Conservation (phyloP, 2,329 filamentous ascomycete species). For the Thielaviopsis cerberus region DNA sequence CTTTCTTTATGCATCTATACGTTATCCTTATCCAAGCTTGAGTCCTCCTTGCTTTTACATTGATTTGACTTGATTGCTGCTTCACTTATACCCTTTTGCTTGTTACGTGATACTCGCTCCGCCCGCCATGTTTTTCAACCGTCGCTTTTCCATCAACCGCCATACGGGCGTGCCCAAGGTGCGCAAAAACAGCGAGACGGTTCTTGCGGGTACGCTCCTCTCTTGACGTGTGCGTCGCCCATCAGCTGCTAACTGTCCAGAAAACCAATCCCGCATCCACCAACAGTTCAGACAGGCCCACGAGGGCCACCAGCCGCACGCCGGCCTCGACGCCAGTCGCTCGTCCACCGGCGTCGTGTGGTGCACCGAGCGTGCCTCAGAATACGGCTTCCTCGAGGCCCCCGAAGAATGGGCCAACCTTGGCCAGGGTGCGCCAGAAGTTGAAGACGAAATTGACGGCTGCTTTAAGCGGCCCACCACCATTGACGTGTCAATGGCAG, state of each 20-base stretch:
- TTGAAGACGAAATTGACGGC: conserved; percentile 78
- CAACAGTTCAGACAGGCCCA: conserved; percentile 77
- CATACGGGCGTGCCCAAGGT: conserved; percentile 41
- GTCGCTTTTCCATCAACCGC: conserved; percentile 47
- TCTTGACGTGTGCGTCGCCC: neutral
- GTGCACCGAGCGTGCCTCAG: conserved; percentile 71
- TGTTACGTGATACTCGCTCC: too few relatives aligned
- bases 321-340: conserved; percentile 71
- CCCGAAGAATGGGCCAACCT: conserved; percentile 79
- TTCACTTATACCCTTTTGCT: neutral
- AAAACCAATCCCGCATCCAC: conserved; percentile 68
- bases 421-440: conserved; percentile 83
- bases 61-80: neutral
- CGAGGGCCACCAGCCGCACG: conserved; percentile 77
- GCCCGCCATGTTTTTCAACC: conserved; percentile 34
- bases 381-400: conserved; percentile 73
- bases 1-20: neutral
- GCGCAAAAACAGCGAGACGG: conserved; percentile 13
- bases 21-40: neutral
- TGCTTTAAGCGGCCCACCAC: conserved; percentile 66
- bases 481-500: conserved; percentile 60
- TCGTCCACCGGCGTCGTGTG: conserved; percentile 88
- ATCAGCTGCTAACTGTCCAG: conserved; percentile 24
- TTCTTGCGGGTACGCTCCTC: conserved; percentile 8
- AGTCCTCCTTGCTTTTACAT: neutral